Base-by-base conservation (phyloP, 495 filamentous ascomycete genomes). In the Aspergillus cristatus region DNA sequence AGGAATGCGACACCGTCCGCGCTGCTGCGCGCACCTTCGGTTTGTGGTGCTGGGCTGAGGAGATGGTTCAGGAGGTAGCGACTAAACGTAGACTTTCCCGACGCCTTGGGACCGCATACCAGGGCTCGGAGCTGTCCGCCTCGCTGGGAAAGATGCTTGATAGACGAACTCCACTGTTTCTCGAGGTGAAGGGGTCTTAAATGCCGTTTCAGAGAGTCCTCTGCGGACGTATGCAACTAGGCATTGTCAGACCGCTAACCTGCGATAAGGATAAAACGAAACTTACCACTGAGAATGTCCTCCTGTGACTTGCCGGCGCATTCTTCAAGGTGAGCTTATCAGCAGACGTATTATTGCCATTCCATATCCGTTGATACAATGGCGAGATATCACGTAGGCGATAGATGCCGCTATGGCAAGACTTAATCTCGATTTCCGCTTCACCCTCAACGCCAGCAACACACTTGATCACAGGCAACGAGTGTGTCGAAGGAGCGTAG, bases 1-100 rank as follows among this genome's bases (percentile, higher is more conserved):
- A 95, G 70, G 30, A 86, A 72, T 33, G 72, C 74, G 7, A 85
- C 72, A 3, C 57, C 61, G 32, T 68, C 57, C 18, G 57, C 53
- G 33, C 60, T 63, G 20, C 33, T 46, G 42, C 54, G 51, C 26
- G 52, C 50, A 6, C 53, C 54, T 29, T 60, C 61, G 5, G 51
- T 46, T 24, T 65, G 54, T 4, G 60, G 59, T 4, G 56, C 47
- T 18, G 54, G 61, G 14, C 77, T 81, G 16, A 90, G 62, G n/a
- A 89, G 64, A 42, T 76, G 73, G 55, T 94, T 95, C 10, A 72
- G 55, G 14, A 94, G 64, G n/a, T 86, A 63, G 34, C 79, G 82
- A 30, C 77, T 75, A 46, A 94, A 88, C 0, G 84, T 90, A 2
- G 87, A 94, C 55, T 94, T 94, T 12, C 88, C 88, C 11, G 86